Evolutionary conservation across 495 filamentous ascomycete genomes (phyloP).

Genomic region (Annulohypoxylon maeteangense): DNA sequence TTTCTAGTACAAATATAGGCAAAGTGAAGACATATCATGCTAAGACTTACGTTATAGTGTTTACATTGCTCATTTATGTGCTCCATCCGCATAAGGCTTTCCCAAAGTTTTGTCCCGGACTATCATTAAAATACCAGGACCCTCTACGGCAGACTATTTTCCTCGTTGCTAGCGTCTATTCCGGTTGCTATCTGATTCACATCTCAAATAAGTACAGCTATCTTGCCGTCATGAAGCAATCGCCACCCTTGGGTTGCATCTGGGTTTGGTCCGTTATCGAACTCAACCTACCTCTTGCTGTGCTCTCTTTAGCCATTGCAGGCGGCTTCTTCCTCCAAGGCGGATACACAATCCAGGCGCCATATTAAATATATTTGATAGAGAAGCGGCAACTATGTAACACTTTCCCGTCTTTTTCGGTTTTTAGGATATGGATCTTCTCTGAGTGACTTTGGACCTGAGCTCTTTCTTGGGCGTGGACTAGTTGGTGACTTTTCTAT

Average conservation of each 20-base stretch:
- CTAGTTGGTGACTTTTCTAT: conserved; percentile 15
- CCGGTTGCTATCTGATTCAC: conserved; percentile 81
- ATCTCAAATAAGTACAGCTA: conserved; percentile 83
- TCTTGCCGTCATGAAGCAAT: conserved; percentile 89
- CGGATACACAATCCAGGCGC: conserved; percentile 66
- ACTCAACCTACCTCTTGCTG: conserved; percentile 75
- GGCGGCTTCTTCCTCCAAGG: conserved; percentile 75
- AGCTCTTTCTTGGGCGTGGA: conserved; percentile 11
- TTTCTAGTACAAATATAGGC: neutral
- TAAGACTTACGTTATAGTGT: conserved; percentile 57
- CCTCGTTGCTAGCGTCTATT: conserved; percentile 60
- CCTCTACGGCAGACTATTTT: conserved; percentile 70
- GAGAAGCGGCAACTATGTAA: conserved; percentile 4
- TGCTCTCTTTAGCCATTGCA: conserved; percentile 68
- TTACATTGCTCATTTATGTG: conserved; percentile 68
- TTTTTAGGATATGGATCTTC: conserved; percentile 8
- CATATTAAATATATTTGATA: conserved; percentile 30
- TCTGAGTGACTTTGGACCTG: neutral
- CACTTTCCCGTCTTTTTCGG: conserved; percentile 16
- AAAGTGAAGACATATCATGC: conserved; percentile 28
- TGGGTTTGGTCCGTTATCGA: conserved; percentile 97
- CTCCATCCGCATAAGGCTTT: conserved; percentile 65
- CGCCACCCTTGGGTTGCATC: conserved; percentile 86
- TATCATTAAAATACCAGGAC: conserved; percentile 57
- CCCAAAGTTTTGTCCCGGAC: conserved; percentile 53